phyloP scores from a whole-genome alignment of 2,329 filamentous ascomycete genomes.

The Ramularia collo-cygni region DNA sequence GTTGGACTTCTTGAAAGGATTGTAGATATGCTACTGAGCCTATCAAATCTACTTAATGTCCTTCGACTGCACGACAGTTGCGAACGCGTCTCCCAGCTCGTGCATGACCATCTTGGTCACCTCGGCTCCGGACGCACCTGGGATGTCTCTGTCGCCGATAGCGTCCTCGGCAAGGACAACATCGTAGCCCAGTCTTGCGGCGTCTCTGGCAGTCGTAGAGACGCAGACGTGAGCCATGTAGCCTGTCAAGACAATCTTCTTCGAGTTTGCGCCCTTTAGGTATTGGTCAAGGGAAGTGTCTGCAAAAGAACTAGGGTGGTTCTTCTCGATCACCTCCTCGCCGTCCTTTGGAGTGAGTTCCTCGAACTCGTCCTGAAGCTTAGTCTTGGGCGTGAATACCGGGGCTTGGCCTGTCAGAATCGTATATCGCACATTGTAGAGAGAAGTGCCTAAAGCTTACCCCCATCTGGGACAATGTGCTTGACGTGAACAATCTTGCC shows the following conservation, averaged over 20 bases:
- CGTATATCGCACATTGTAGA: no score
- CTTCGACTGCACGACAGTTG: conserved; percentile 48
- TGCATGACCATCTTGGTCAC: conserved; percentile 48
- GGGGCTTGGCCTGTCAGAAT: no score
- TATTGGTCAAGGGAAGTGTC: conserved; percentile 52
- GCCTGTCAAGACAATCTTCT: conserved; percentile 56
- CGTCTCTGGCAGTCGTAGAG: conserved; percentile 56
- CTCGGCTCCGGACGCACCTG: conserved; percentile 51
- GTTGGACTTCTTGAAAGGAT: conserved; percentile 34
- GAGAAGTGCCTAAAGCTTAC: no score
- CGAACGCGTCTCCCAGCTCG: conserved; percentile 59
- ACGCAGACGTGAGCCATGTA: conserved; percentile 64
- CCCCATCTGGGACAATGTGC: conserved; percentile 53
- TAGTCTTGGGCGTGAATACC: conserved; percentile 58
- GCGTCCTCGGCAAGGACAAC: conserved; percentile 55
- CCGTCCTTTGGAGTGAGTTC: conserved; percentile 48
- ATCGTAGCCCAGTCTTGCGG: conserved; percentile 55
- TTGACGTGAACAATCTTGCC: conserved; percentile 56
- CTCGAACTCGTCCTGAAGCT: conserved; percentile 54
- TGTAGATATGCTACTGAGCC: conserved; percentile 2
- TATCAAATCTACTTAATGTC: conserved; percentile 37
- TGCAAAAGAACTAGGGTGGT: conserved; percentile 53
- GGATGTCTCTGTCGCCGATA: conserved; percentile 61
- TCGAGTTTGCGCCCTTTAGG: conserved; percentile 42
- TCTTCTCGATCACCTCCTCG: conserved; percentile 55